phyloP scores from a whole-genome alignment of 140 eudicot genomes.

The Cichorium intybus region DNA sequence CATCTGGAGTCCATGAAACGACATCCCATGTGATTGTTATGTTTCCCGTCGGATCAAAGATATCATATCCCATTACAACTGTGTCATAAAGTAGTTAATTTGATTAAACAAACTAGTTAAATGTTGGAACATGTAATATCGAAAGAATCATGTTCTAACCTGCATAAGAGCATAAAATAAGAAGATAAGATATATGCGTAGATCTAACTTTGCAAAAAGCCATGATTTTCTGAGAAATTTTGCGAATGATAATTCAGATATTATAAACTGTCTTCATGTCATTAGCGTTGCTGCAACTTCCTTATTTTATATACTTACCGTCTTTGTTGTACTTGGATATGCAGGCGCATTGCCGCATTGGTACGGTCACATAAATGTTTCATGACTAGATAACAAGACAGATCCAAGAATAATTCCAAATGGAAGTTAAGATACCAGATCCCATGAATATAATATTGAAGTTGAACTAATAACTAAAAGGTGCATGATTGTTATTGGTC shows the following conservation, averaged over 20 bases:
- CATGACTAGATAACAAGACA: constrained; percentile 22
- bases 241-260: background rate
- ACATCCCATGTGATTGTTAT: constrained; percentile 65
- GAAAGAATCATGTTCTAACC: constrained; percentile 22
- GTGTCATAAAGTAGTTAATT: background rate
- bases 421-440: constrained; percentile 21
- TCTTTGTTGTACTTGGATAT: background rate
- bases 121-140: background rate
- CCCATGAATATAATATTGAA: constrained; percentile 14
- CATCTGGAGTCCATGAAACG: constrained; percentile 64
- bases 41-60: constrained; percentile 54
- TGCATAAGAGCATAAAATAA: constrained; percentile 23
- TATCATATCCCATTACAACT: constrained; percentile 50
- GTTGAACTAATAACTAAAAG: background rate
- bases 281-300: background rate
- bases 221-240: constrained; percentile 17
- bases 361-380: background rate
- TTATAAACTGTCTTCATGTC: background rate
- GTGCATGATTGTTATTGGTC: constrained; percentile 23
- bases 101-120: background rate
- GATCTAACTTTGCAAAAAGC: constrained; percentile 3
- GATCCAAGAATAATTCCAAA: constrained; percentile 18
- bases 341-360: background rate
- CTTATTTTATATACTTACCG: too few species aligned
- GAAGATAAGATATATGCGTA: background rate